These are phyloP conservation scores for Lactarius tabidus DNA, from an alignment of 768 basidiomycete species.

Conservation along the genomic window DNA sequence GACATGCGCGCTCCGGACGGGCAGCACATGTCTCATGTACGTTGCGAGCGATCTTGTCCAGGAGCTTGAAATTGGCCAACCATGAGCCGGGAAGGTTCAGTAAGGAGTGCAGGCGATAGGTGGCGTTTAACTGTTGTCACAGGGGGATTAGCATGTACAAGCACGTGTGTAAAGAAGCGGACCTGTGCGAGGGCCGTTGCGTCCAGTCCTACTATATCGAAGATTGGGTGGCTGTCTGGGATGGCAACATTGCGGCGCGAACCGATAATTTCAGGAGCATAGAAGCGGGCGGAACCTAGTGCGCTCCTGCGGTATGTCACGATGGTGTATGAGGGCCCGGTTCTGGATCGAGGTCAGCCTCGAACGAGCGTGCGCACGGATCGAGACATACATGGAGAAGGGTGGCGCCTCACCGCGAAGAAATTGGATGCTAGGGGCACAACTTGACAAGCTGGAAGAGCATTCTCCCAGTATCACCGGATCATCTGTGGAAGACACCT, in stretches of 20 bases:
- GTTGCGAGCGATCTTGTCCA: constrained; percentile 15
- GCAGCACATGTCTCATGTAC: neutral
- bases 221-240: constrained; percentile 11
- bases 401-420: constrained; percentile 1
- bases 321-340: neutral
- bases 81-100: constrained; percentile 22
- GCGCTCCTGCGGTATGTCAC: constrained; percentile 22
- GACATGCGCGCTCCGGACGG: constrained; percentile 5
- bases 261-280: constrained; percentile 1
- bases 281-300: constrained; percentile 22
- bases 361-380: neutral
- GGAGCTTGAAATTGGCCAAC: constrained; percentile 23
- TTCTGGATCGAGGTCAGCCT: constrained; percentile 13
- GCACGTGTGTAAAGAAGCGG: neutral
- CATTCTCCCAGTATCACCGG: constrained; percentile 20
- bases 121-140: constrained; percentile 19
- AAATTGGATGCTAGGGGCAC: constrained; percentile 9
- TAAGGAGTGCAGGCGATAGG: constrained; percentile 22
- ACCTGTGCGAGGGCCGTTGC: constrained; percentile 13
- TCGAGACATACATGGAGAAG: neutral
- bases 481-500: constrained; percentile 18
- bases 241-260: neutral
- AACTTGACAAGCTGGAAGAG: constrained; percentile 1
- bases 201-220: constrained; percentile 16
- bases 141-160: neutral